Conservation (phyloP, 805 yeast genomes). For the Saturnispora besseyi region DNA sequence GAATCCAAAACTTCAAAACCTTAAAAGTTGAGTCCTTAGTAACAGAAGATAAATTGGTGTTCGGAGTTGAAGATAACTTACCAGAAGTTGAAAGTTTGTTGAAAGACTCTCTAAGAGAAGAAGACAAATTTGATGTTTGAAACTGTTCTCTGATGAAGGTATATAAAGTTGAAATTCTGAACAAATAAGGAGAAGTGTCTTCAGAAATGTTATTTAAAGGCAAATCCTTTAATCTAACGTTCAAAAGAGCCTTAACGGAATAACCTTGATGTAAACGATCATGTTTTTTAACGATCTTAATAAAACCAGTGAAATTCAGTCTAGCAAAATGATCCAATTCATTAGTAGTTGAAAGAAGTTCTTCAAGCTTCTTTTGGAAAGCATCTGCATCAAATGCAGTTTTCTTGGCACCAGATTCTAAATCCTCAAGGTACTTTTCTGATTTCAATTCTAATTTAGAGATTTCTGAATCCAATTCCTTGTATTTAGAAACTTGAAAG, state of each 20-base stretch:
- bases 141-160: conserved; percentile 72
- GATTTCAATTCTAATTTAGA: conserved; percentile 54
- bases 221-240: conserved; percentile 75
- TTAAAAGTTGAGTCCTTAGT: conserved; percentile 31
- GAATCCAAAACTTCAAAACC: conserved; percentile 89
- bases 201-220: conserved; percentile 78
- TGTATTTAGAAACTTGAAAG: conserved; percentile 61
- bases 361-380: conserved; percentile 67
- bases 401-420: conserved; percentile 21
- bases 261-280: conserved; percentile 82
- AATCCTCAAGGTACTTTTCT: conserved; percentile 28
- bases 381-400: conserved; percentile 44
- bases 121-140: conserved; percentile 28
- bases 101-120: conserved; percentile 37
- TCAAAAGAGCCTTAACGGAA: conserved; percentile 83
- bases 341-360: conserved; percentile 62
- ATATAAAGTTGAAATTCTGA: conserved; percentile 73
- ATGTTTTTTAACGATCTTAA: conserved; percentile 91
- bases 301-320: conserved; percentile 88
- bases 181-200: conserved; percentile 85
- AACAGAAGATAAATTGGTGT: conserved; percentile 16
- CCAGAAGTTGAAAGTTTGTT: conserved; percentile 38
- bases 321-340: conserved; percentile 87
- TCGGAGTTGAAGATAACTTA: conserved; percentile 27
- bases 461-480: conserved; percentile 56